These are phyloP conservation scores for Fraxinus ornus DNA, from an alignment of 305 asterid genomes.

Conservation along the genomic window DNA sequence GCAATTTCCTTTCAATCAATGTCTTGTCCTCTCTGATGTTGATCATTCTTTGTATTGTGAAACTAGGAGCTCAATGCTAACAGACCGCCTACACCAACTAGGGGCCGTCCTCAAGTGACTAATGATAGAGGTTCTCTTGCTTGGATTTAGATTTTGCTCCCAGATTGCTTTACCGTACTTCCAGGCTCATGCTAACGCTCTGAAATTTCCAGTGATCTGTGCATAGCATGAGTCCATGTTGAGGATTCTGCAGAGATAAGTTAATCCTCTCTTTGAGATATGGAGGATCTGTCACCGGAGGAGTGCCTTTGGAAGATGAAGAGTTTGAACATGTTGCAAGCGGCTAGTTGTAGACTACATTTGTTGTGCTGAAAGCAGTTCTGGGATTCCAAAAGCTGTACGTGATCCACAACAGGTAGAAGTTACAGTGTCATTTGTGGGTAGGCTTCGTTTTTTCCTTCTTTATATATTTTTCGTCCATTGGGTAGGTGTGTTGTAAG, in stretches of 20 bases:
- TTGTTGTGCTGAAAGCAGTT: conserved; percentile 14
- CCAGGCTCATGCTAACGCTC: conserved; percentile 59
- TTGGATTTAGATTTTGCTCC: conserved; percentile 72
- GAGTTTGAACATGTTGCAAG: conserved; percentile 15
- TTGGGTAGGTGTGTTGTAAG: conserved; percentile 31
- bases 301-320: conserved; percentile 23
- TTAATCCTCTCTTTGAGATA: conserved; percentile 23
- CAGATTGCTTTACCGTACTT: conserved; percentile 45
- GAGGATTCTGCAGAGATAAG: conserved; percentile 27
- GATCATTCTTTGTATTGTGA: conserved; percentile 11
- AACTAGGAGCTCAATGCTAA: conserved; percentile 93
- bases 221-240: conserved; percentile 52
- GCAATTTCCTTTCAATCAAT: neutral
- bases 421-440: conserved; percentile 18
- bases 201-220: conserved; percentile 66
- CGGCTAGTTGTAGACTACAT: conserved; percentile 5
- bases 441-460: conserved; percentile 24
- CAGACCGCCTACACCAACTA: conserved; percentile 97
- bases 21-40: neutral
- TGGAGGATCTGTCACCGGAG: conserved; percentile 25
- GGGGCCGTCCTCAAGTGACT: conserved; percentile 97
- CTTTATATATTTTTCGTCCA: conserved; percentile 23
- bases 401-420: conserved; percentile 27
- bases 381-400: conserved; percentile 21
- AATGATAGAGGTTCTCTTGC: conserved; percentile 96